phyloP scores from a whole-genome alignment of 2,329 filamentous ascomycete genomes.

The Podosphaera leucotricha region DNA sequence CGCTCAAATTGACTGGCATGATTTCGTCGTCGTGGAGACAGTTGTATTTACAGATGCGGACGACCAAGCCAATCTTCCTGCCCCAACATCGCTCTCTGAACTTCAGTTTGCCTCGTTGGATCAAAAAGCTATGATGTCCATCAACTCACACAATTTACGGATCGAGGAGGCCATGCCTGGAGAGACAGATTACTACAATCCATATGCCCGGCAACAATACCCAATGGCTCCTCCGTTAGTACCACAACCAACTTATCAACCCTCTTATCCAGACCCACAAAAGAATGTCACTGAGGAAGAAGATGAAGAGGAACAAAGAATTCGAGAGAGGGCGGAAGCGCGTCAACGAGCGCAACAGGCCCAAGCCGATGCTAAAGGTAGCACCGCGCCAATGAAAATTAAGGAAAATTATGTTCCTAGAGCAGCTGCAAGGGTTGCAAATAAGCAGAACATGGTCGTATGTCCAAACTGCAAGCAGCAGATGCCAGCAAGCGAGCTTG shows the following conservation, averaged over 20 bases:
- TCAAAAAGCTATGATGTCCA: constrained; percentile 77
- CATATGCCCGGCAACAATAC: constrained; percentile 19
- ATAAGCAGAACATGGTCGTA: constrained; percentile 41
- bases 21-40: constrained; percentile 89
- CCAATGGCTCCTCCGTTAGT: constrained; percentile 21
- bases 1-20: constrained; percentile 89
- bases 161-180: constrained; percentile 91
- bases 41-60: constrained; percentile 80
- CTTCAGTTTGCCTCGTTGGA: constrained; percentile 86
- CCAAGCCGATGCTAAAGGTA: constrained; percentile 51
- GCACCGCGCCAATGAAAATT: constrained; percentile 58
- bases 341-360: constrained; percentile 47
- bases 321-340: constrained; percentile 37
- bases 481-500: constrained; percentile 67
- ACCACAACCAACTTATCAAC: constrained; percentile 15
- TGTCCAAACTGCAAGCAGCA: constrained; percentile 88
- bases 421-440: constrained; percentile 48
- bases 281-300: constrained; percentile 20
- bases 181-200: constrained; percentile 37
- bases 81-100: constrained; percentile 73
- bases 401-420: constrained; percentile 80
- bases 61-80: constrained; percentile 63
- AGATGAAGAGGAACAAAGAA: constrained; percentile 38
- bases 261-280: constrained; percentile 13
- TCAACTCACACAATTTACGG: constrained; percentile 49